phyloP scores from a whole-genome alignment of 129 eudicot genomes.

The Calendula officinalis region DNA sequence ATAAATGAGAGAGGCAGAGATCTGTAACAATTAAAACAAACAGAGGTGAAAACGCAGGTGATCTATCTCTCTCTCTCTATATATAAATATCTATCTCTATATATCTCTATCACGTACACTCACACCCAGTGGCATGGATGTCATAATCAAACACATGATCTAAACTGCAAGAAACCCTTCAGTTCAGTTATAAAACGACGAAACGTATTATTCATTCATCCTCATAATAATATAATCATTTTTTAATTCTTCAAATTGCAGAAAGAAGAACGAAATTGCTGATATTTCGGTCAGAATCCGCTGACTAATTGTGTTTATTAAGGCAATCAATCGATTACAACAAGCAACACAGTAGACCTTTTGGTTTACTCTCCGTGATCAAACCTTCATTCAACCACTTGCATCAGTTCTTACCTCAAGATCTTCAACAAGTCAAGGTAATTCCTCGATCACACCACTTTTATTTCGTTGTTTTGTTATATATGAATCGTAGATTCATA shows the following conservation, averaged over 20 bases:
- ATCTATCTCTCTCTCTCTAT: constrained; percentile 32
- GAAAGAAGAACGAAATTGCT: background rate
- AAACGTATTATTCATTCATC: constrained; percentile 3
- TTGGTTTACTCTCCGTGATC: constrained; percentile 12
- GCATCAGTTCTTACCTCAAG: constrained; percentile 23
- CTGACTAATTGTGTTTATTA: constrained; percentile 14
- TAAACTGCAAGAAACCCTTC: constrained; percentile 20
- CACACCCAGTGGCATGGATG: constrained; percentile 13
- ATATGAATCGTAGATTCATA: background rate
- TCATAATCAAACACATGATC: constrained; percentile 31
- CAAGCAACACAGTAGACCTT: background rate
- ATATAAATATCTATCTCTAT: constrained; percentile 22
- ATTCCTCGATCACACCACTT: background rate
- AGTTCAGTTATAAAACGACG: constrained; percentile 3
- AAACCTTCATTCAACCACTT: constrained; percentile 3
- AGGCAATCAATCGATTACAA: background rate
- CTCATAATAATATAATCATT: background rate
- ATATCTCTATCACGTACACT: constrained; percentile 19
- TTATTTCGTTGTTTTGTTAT: background rate
- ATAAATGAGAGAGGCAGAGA: constrained; percentile 30
- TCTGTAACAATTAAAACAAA: constrained; percentile 28
- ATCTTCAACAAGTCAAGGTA: constrained; percentile 22
- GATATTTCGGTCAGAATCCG: constrained; percentile 3
- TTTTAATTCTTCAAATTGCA: background rate
- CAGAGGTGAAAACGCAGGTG: constrained; percentile 14